These are phyloP conservation scores for Huntiella abstrusa DNA, from an alignment of 2,329 filamentous ascomycete species.

Conservation along the genomic window DNA sequence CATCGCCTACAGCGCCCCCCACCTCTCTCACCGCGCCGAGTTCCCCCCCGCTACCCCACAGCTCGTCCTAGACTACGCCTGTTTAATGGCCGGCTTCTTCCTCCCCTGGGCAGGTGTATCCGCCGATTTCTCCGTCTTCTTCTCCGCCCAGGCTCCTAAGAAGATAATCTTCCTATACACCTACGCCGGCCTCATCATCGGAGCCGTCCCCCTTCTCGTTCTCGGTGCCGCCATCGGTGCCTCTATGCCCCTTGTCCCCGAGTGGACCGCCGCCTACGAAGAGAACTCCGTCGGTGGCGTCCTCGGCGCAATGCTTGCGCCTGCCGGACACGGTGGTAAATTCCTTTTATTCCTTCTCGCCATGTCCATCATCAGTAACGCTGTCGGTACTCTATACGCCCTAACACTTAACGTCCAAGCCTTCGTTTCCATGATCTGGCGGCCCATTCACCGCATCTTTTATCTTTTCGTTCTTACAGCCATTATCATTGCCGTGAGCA, in stretches of 20 bases:
- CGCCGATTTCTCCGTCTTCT: constrained; percentile 24
- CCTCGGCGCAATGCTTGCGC: constrained; percentile 14
- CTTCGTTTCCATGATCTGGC: constrained; percentile 19
- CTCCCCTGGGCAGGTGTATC: constrained; percentile 23
- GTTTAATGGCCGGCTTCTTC: constrained; percentile 24
- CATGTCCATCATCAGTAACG: constrained; percentile 21
- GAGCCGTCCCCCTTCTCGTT: constrained; percentile 16
- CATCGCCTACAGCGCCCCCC: constrained; percentile 21
- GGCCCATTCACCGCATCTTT: constrained; percentile 22
- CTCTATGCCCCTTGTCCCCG: constrained; percentile 12
- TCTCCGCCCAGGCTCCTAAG: constrained; percentile 11
- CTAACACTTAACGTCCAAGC: constrained; percentile 23
- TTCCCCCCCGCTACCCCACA: constrained; percentile 13
- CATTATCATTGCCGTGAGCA: constrained; percentile 23
- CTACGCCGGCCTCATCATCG: constrained; percentile 7
- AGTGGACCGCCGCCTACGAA: constrained; percentile 14
- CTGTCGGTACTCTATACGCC: constrained; percentile 22
- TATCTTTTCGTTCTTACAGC: constrained; percentile 23
- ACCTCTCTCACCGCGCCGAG: constrained; percentile 20
- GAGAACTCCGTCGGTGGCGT: constrained; percentile 14
- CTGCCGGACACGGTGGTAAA: constrained; percentile 15
- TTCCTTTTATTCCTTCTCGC: constrained; percentile 22
- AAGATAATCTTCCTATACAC: constrained; percentile 5
- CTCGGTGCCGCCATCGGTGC: constrained; percentile 20
- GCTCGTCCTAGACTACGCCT: constrained; percentile 19